Evolutionary conservation across 768 basidiomycete species (phyloP).

Genomic region (Pleurotus tuoliensis): DNA sequence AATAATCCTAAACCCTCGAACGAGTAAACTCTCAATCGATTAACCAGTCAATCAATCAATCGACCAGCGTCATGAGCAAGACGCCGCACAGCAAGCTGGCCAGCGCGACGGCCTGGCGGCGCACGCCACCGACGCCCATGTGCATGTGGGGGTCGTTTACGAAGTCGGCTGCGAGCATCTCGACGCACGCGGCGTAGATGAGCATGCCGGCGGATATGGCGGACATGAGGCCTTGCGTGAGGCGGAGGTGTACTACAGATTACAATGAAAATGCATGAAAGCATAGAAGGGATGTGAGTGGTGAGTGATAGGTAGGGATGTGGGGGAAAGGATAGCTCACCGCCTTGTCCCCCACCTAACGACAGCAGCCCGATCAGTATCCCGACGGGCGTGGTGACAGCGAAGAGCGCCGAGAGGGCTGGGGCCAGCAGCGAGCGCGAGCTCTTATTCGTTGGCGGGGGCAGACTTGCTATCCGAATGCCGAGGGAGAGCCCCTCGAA

Average conservation of each 20-base stretch:
- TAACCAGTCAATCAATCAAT: neutral
- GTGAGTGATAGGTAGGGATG: neutral
- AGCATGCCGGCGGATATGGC: constrained; percentile 84
- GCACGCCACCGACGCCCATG: constrained; percentile 51
- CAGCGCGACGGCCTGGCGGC: constrained; percentile 23
- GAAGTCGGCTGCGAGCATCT: constrained; percentile 86
- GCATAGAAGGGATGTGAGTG: too few relatives aligned
- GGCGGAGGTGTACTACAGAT: constrained; percentile 39
- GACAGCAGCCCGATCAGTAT: constrained; percentile 55
- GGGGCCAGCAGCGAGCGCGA: constrained; percentile 34
- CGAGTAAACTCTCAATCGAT: too few relatives aligned
- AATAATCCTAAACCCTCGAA: too few relatives aligned
- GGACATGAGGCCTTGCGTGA: constrained; percentile 71
- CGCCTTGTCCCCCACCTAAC: constrained; percentile 32
- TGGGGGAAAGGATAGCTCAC: constrained; percentile 15
- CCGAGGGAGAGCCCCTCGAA: constrained; percentile 84
- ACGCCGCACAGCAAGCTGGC: constrained; percentile 12
- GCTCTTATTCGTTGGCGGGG: constrained; percentile 25
- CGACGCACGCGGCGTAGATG: constrained; percentile 78
- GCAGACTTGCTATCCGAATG: constrained; percentile 70
- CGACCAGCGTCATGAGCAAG: constrained; percentile 7
- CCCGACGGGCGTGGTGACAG: constrained; percentile 69
- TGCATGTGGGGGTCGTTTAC: constrained; percentile 39
- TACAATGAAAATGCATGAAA: neutral
- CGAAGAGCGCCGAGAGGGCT: constrained; percentile 59